phyloP scores from a whole-genome alignment of 2,329 filamentous ascomycete species.

The Aspergillus hiratsukae region DNA sequence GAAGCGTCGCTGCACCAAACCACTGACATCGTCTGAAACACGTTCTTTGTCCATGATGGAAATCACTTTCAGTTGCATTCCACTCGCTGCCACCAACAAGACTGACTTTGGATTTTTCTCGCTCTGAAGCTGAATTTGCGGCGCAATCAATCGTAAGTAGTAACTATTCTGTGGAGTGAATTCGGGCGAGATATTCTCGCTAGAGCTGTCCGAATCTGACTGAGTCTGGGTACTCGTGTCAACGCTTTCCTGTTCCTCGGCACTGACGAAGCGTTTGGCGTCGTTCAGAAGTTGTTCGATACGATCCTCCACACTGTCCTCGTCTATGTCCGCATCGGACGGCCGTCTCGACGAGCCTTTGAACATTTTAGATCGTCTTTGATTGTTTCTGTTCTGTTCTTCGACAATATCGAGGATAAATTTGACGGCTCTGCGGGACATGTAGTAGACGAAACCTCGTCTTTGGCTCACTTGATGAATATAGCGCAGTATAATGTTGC shows the following conservation, averaged over 20 bases:
- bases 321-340: constrained; percentile 48
- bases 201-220: constrained; percentile 49
- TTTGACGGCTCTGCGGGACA: constrained; percentile 91
- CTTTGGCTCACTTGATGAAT: constrained; percentile 96
- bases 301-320: constrained; percentile 70
- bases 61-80: constrained; percentile 96
- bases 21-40: constrained; percentile 87
- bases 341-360: constrained; percentile 19
- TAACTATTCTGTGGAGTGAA: constrained; percentile 92
- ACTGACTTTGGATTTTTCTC: constrained; percentile 97
- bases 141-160: constrained; percentile 89
- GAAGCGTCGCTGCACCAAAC: constrained; percentile 90
- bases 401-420: constrained; percentile 98
- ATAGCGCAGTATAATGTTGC: constrained; percentile 95
- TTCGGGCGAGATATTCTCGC: constrained; percentile 75
- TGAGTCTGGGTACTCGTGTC: constrained; percentile 39
- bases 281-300: constrained; percentile 83
- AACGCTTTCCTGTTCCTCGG: constrained; percentile 53
- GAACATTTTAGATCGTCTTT: constrained; percentile 34
- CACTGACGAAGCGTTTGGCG: constrained; percentile 74
- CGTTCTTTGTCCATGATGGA: constrained; percentile 97
- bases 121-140: constrained; percentile 96
- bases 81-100: constrained; percentile 93
- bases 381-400: constrained; percentile 75
- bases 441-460: constrained; percentile 94